A percentile compares a stretch with the other conserved stretches of the same genome.
Evolutionary conservation across 441 rosid species (phyloP).

Genomic region (Geranium incanum): DNA sequence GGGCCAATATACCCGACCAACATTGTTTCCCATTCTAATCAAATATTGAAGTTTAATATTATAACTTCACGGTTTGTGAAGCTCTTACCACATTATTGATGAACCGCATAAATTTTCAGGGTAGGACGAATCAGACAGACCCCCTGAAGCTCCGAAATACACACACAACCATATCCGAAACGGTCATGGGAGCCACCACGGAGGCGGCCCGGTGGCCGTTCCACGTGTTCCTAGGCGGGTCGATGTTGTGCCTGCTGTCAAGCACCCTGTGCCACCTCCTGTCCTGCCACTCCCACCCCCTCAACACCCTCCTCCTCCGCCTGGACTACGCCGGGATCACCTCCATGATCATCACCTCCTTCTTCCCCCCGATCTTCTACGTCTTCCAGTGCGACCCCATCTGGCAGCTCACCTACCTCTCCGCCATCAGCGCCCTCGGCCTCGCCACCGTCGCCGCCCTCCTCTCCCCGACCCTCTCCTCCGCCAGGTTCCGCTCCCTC

Average conservation of each 20-base stretch:
- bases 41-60: too few relatives aligned
- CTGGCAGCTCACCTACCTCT: slow-evolving; percentile 20
- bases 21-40: too few relatives aligned
- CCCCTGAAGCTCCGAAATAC: not conserved
- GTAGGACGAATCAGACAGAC: slow-evolving; percentile 8
- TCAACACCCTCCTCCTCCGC: slow-evolving; percentile 19
- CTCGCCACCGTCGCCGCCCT: slow-evolving; percentile 13
- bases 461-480: slow-evolving; percentile 18
- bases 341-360: slow-evolving; percentile 22
- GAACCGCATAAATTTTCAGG: not conserved
- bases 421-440: slow-evolving; percentile 5
- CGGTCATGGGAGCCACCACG: too few relatives aligned
- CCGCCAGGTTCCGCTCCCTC: slow-evolving; percentile 13
- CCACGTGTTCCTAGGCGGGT: slow-evolving; percentile 14
- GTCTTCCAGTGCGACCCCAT: slow-evolving; percentile 19
- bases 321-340: slow-evolving; percentile 20
- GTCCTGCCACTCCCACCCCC: slow-evolving; percentile 19
- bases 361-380: slow-evolving; percentile 18
- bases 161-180: too few relatives aligned
- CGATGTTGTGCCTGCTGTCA: slow-evolving; percentile 22
- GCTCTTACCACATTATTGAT: not conserved
- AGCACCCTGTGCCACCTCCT: slow-evolving; percentile 22
- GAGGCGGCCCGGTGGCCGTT: slow-evolving; percentile 18
- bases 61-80: not conserved
- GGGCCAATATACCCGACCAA: too few relatives aligned